Evolutionary conservation across 768 basidiomycete species (phyloP).

Genomic region (Podaxis sp.): DNA sequence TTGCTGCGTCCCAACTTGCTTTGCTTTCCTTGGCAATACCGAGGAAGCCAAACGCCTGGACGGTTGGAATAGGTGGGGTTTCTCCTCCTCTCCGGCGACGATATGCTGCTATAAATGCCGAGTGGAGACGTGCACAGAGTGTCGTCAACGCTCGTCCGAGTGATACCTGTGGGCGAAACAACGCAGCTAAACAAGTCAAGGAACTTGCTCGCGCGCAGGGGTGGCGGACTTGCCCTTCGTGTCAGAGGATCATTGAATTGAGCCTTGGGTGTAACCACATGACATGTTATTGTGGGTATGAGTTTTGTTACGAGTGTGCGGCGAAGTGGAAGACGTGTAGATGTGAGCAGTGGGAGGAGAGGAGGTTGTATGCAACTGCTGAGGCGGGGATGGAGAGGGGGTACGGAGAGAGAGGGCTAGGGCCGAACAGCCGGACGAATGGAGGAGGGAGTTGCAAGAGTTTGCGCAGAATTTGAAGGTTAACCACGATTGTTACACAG

Average conservation of each 20-base stretch:
- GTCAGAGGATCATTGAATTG: conserved; percentile 56
- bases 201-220: conserved; percentile 42
- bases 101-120: conserved; percentile 13
- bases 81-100: neutral
- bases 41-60: conserved; percentile 6
- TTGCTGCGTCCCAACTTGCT: conserved; percentile 20
- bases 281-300: conserved; percentile 53
- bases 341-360: conserved; percentile 68
- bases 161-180: conserved; percentile 27
- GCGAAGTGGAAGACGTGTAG: conserved; percentile 59
- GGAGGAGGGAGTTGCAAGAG: conserved; percentile 30
- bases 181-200: conserved; percentile 39
- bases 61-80: neutral
- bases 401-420: conserved; percentile 26
- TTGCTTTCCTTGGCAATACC: conserved; percentile 17
- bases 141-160: conserved; percentile 18
- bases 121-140: conserved; percentile 15
- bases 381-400: conserved; percentile 44
- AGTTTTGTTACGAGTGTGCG: conserved; percentile 71
- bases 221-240: conserved; percentile 68
- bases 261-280: conserved; percentile 63
- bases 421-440: conserved; percentile 27
- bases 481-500: conserved; percentile 51
- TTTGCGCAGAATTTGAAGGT: conserved; percentile 39
- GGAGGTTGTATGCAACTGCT: conserved; percentile 38